Base-by-base conservation (phyloP, 306 rosid genomes). In the Canavalia gladiata region DNA sequence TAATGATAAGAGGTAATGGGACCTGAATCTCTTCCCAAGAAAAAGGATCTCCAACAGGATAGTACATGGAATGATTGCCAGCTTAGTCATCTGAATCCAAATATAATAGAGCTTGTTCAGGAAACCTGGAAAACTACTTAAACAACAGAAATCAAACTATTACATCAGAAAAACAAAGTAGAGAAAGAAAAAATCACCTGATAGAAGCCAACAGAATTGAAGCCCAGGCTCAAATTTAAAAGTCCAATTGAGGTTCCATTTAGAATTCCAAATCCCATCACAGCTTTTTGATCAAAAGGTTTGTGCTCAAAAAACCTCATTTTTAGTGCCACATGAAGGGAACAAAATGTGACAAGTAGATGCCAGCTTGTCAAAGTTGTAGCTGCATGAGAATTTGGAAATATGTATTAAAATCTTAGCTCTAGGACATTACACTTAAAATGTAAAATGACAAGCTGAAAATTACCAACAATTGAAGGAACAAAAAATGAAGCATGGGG, bases 301-400 rank as follows among this genome's bases (percentile, higher is more conserved):
- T 89, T 89, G 79, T 89, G 92, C 82, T 89, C 90, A 76, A 89
- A 89, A 62, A 86, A 72, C 69, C 76, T 86, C 90, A 89, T 62
- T 78, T 86, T 86, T 64, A 82, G 76, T 5, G 92, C 92, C 83
- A 86, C 87, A 34, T 89, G 90, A 80, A 89, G 92, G 58, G 92
- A 89, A 80, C 90, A 89, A 82, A 89, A 89, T 50, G 92, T 89
- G 57, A 89, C 90, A 65, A 89, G 88, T 7, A 86, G 86, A 82
- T 89, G 92, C 92, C 92, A 89, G 51, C 92, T 89, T 72, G 92
- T 89, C 86, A 89, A 82, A 70, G 90, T 89, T 68, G 90, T 89
- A 45, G 92, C 92, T 89, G 78, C 83, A 83, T 51, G 28, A 34
- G 30, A 66, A 81, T 68, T 35, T 43, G 41, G 25, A 1, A 52